phyloP scores from a whole-genome alignment of 345 rosid species.

The Salix suchowensis region DNA sequence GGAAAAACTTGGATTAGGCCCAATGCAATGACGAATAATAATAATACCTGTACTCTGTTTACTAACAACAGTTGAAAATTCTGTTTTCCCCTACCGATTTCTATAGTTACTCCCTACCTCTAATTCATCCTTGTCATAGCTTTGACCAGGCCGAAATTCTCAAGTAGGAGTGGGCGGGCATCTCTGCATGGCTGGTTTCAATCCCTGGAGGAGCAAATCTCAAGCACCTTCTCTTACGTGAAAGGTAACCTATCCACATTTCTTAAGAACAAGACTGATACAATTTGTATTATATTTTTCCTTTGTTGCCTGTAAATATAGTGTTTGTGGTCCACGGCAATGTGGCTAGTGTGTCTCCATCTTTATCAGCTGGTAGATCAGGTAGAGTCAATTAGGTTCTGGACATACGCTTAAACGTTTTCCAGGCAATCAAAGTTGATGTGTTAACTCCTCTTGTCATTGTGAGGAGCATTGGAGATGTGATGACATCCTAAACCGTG shows the following conservation, averaged over 20 bases:
- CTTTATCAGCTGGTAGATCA: not conserved
- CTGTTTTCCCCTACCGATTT: no score
- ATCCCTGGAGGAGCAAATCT: not conserved
- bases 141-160: not conserved
- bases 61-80: no score
- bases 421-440: not conserved
- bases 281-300: no score
- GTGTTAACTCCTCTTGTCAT: not conserved
- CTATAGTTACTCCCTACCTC: not conserved
- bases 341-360: no score
- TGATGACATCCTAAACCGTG: not conserved
- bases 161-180: not conserved
- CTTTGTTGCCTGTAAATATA: no score
- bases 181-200: not conserved
- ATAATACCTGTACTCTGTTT: no score
- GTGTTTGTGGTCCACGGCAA: no score
- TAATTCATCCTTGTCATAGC: not conserved
- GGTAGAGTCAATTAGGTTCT: not conserved
- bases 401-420: not conserved
- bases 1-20: no score
- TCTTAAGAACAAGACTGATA: no score
- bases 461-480: not conserved
- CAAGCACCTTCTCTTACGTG: not conserved
- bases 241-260: no score
- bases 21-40: no score